These are phyloP conservation scores for Coemansia sp. DNA, from an alignment of 192 early-diverging fungal genomes.

Conservation along the genomic window DNA sequence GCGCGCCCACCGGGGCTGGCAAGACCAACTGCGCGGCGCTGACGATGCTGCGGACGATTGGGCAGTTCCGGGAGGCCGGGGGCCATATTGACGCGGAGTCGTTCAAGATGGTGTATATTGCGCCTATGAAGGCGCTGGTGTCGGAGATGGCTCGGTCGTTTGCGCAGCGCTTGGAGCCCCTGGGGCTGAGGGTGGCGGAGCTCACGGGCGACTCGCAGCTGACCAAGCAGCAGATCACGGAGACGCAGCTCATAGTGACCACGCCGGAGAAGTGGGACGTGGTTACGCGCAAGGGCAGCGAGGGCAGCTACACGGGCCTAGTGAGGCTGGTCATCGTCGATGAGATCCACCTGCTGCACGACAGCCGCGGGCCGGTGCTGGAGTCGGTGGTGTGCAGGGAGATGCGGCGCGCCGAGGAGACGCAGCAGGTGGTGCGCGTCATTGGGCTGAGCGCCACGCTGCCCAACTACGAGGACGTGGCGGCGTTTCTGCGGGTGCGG, in stretches of 20 bases:
- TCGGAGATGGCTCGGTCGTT: slow-evolving; percentile 97
- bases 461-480: slow-evolving; percentile 95
- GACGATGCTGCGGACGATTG: slow-evolving; percentile 87
- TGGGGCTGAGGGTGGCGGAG: slow-evolving; percentile 90
- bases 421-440: slow-evolving; percentile 83
- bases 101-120: slow-evolving; percentile 99
- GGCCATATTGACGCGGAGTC: slow-evolving; percentile 73
- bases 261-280: slow-evolving; percentile 99
- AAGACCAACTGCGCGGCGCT: slow-evolving; percentile 99
- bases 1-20: slow-evolving; percentile 97
- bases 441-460: slow-evolving; percentile 93
- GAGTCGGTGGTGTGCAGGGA: slow-evolving; percentile 90
- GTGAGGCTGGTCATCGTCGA: slow-evolving; percentile 93
- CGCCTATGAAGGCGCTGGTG: slow-evolving; percentile 99
- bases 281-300: slow-evolving; percentile 93
- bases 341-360: slow-evolving; percentile 96
- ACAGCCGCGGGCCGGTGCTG: slow-evolving; percentile 94
- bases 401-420: slow-evolving; percentile 83
- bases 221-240: slow-evolving; percentile 94
- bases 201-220: slow-evolving; percentile 95
- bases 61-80: slow-evolving; percentile 73
- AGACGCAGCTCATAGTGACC: slow-evolving; percentile 96
- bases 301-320: slow-evolving; percentile 83
- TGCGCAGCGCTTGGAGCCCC: slow-evolving; percentile 64
- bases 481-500: slow-evolving; percentile 87